A percentile compares a stretch with the other conserved stretches of the same genome.
phyloP scores from a whole-genome alignment of 1,139 yeast species.

The Hanseniaspora uvarum region DNA sequence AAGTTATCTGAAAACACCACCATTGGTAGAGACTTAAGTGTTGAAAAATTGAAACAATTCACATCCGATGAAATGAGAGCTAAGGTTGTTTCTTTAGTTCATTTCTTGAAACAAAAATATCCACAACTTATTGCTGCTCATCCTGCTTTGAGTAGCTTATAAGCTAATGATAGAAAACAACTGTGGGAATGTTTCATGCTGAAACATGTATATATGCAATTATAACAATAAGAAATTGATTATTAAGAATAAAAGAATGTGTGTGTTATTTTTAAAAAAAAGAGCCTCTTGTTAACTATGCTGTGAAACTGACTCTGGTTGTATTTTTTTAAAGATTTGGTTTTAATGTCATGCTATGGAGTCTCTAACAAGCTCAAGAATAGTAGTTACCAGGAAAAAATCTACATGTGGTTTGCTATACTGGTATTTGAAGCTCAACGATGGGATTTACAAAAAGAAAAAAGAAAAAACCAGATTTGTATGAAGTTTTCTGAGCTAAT shows the following conservation, averaged over 20 bases:
- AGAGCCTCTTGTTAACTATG: no score
- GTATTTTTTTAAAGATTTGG: neutral
- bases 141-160: constrained; percentile 3
- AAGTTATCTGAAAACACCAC: constrained; percentile 63
- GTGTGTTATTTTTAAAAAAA: no score
- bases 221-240: neutral
- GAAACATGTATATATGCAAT: neutral
- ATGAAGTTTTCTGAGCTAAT: no score
- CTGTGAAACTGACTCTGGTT: no score
- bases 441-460: no score
- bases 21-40: constrained; percentile 71
- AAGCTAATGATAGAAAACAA: neutral
- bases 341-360: no score
- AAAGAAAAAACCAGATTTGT: no score
- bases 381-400: no score
- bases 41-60: constrained; percentile 70
- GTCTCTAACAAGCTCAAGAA: no score
- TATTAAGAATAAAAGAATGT: neutral
- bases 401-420: no score
- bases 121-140: constrained; percentile 45
- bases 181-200: neutral
- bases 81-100: constrained; percentile 60
- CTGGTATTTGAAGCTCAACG: no score
- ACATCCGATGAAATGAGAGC: constrained; percentile 53
- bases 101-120: constrained; percentile 56